Conservation (phyloP, 306 rosid species). For the Dalbergia cultrata region DNA sequence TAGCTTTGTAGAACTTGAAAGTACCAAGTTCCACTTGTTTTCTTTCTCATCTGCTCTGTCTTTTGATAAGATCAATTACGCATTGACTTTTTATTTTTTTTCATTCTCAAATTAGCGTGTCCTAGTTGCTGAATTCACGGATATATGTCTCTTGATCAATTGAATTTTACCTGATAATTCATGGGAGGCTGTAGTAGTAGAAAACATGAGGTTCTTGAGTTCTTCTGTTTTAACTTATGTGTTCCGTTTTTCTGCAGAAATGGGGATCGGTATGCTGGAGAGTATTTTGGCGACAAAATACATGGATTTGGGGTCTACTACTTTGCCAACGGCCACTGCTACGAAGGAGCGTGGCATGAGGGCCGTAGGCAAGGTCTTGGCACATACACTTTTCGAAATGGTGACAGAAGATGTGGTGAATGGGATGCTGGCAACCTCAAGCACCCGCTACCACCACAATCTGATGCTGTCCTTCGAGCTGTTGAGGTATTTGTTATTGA, state of each 20-base stretch:
- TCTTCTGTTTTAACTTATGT: not conserved
- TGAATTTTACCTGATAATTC: not conserved
- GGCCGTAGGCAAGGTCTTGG: slow-evolving; percentile 94
- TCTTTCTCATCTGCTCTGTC: not conserved
- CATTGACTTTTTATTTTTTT: not conserved
- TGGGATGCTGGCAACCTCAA: slow-evolving; percentile 94
- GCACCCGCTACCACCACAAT: slow-evolving; percentile 65
- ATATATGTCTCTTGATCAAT: slow-evolving; percentile 11
- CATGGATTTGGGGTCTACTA: slow-evolving; percentile 98
- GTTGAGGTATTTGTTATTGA: slow-evolving; percentile 68
- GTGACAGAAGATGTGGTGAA: slow-evolving; percentile 81
- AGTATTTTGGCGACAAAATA: slow-evolving; percentile 96
- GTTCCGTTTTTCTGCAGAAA: slow-evolving; percentile 62
- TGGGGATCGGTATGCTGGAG: slow-evolving; percentile 98
- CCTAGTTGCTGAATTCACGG: slow-evolving; percentile 1
- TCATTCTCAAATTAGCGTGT: not conserved
- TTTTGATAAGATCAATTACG: slow-evolving; percentile 6
- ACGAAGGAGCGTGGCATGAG: slow-evolving; percentile 98
- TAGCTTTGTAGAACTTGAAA: slow-evolving; percentile 3
- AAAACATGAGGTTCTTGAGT: not conserved
- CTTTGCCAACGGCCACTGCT: slow-evolving; percentile 93
- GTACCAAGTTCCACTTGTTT: not conserved
- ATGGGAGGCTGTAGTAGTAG: slow-evolving; percentile 1
- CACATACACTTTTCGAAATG: slow-evolving; percentile 72
- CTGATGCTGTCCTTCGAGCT: slow-evolving; percentile 71